Evolutionary conservation across 257 asterid genomes (phyloP).

Genomic region (Rhazya stricta): DNA sequence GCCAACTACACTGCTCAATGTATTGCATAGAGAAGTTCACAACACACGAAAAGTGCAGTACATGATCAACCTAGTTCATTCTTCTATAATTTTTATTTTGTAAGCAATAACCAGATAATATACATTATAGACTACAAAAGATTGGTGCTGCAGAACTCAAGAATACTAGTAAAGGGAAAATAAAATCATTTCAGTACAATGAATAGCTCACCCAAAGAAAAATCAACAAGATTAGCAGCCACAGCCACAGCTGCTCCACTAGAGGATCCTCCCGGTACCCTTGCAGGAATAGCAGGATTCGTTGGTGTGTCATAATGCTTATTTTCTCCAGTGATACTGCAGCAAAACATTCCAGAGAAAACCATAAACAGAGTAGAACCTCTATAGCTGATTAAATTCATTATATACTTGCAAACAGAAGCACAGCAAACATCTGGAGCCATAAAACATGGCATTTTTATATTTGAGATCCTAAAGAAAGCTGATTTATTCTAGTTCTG

Average conservation of each 20-base stretch:
- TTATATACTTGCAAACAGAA: not conserved
- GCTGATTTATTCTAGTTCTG: not conserved
- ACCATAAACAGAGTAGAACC: not conserved
- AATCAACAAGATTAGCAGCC: conserved; percentile 83
- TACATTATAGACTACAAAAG: not conserved
- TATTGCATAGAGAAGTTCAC: not conserved
- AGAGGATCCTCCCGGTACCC: conserved; percentile 95
- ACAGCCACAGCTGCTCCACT: conserved; percentile 98
- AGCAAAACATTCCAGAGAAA: conserved; percentile 8
- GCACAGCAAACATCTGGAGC: not conserved
- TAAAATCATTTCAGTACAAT: conserved; percentile 5
- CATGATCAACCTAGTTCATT: not conserved
- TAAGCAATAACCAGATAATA: not conserved
- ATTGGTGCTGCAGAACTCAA: not conserved
- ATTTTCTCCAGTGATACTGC: conserved; percentile 80
- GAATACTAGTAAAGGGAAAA: not conserved
- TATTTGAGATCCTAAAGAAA: not conserved
- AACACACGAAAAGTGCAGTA: not conserved
- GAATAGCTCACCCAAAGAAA: conserved; percentile 71
- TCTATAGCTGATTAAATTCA: not conserved
- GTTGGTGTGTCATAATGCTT: conserved; percentile 84
- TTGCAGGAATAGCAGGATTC: conserved; percentile 74
- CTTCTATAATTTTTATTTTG: not conserved
- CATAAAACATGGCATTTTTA: not conserved
- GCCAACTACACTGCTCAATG: not conserved